Conservation (phyloP, 2,329 filamentous ascomycete species). For the Aspergillus intermedius region DNA sequence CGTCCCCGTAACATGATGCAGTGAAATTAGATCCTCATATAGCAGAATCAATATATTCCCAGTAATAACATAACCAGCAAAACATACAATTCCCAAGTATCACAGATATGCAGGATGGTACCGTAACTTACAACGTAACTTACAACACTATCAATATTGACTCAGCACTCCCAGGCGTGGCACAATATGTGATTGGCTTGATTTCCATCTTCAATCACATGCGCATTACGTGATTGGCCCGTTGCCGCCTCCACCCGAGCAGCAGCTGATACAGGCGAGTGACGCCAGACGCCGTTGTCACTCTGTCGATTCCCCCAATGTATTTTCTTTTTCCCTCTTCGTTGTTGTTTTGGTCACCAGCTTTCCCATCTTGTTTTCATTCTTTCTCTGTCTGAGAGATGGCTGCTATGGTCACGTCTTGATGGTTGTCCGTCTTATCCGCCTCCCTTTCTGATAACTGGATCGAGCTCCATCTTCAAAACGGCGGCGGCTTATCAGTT, state of each 20-base stretch:
- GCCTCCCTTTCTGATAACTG: background rate
- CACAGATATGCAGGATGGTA: background rate
- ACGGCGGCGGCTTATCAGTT: background rate
- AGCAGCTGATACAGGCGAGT: constrained; percentile 21
- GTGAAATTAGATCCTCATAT: too few species aligned
- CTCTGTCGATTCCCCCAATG: constrained; percentile 7
- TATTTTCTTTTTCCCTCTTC: constrained; percentile 3
- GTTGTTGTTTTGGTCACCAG: background rate
- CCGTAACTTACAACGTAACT: background rate
- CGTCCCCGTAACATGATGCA: too few species aligned
- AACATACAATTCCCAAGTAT: background rate
- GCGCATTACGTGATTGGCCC: constrained; percentile 11
- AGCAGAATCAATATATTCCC: too few species aligned
- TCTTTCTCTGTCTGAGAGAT: background rate
- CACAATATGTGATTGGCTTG: constrained; percentile 6
- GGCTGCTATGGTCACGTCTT: background rate
- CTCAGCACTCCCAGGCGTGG: background rate
- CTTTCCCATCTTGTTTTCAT: background rate
- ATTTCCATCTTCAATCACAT: constrained; percentile 11
- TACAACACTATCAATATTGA: background rate
- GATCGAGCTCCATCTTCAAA: background rate
- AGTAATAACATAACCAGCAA: too few species aligned
- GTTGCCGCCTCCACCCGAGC: background rate
- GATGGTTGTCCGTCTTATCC: background rate
- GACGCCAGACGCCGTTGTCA: constrained; percentile 15